phyloP scores from a whole-genome alignment of 1,284 basidiomycete genomes.

The Mycena sp. region DNA sequence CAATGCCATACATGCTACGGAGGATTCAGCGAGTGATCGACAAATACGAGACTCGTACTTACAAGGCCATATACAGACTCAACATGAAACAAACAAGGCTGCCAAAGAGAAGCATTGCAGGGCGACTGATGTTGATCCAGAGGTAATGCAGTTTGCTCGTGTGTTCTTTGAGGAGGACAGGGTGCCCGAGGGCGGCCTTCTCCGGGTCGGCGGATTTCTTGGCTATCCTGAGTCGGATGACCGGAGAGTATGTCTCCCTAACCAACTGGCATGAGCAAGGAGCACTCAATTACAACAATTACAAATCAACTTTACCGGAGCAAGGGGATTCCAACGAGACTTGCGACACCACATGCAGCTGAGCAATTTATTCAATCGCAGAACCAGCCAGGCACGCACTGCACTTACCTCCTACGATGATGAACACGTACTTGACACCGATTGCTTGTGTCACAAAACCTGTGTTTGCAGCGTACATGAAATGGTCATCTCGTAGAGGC shows the following conservation, averaged over 20 bases:
- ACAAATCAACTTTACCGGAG: conserved; percentile 36
- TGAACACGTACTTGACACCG: conserved; percentile 62
- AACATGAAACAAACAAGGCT: conserved; percentile 72
- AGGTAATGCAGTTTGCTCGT: conserved; percentile 49
- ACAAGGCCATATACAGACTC: conserved; percentile 72
- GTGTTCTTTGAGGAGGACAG: conserved; percentile 42
- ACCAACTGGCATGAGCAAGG: background rate
- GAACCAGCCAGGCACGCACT: background rate
- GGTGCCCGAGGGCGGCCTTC: conserved; percentile 43
- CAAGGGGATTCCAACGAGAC: conserved; percentile 59
- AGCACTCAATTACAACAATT: background rate
- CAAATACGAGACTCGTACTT: conserved; percentile 38
- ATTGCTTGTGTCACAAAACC: conserved; percentile 56
- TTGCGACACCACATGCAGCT: conserved; percentile 52
- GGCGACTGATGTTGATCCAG: conserved; percentile 60
- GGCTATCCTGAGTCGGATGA: conserved; percentile 60
- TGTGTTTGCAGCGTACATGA: conserved; percentile 31
- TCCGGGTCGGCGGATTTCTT: conserved; percentile 49
- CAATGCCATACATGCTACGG: conserved; percentile 42
- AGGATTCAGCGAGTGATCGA: background rate
- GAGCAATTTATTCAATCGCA: background rate
- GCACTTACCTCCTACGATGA: conserved; percentile 60
- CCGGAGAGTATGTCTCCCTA: conserved; percentile 70
- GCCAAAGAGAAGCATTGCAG: conserved; percentile 59
- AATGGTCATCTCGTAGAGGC: background rate